These are phyloP conservation scores for Acrodontium crateriforme DNA, from an alignment of 2,329 filamentous ascomycete species.

Conservation along the genomic window DNA sequence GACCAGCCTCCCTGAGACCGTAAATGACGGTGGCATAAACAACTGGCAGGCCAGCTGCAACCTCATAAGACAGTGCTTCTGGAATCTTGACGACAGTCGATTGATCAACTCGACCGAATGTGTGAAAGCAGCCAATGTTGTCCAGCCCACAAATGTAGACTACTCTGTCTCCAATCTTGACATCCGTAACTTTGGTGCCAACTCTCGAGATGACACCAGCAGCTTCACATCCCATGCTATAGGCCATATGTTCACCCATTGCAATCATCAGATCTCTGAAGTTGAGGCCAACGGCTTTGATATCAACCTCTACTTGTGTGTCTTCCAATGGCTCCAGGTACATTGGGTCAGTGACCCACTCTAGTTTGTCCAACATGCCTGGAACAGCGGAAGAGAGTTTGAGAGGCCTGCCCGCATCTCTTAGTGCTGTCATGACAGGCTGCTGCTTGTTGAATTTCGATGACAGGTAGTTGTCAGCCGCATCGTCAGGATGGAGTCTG, in stretches of 20 bases:
- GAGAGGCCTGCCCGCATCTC: slow-evolving; percentile 4
- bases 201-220: slow-evolving; percentile 4
- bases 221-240: slow-evolving; percentile 4
- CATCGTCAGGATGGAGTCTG: neutral
- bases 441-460: slow-evolving; percentile 1
- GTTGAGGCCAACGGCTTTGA: slow-evolving; percentile 11
- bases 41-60: slow-evolving; percentile 2
- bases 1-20: slow-evolving; percentile 15
- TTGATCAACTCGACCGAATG: neutral
- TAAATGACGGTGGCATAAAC: slow-evolving; percentile 13
- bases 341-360: slow-evolving; percentile 8
- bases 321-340: slow-evolving; percentile 4
- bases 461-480: slow-evolving; percentile 1
- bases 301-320: slow-evolving; percentile 10
- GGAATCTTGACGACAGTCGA: neutral
- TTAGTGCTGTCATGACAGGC: slow-evolving; percentile 3
- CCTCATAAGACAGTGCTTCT: slow-evolving; percentile 1
- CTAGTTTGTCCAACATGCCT: slow-evolving; percentile 11
- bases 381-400: slow-evolving; percentile 4
- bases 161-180: slow-evolving; percentile 5
- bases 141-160: neutral
- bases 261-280: slow-evolving; percentile 11
- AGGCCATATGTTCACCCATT: slow-evolving; percentile 2
- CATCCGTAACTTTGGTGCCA: slow-evolving; percentile 4
- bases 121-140: slow-evolving; percentile 5